A percentile compares a stretch with the other conserved stretches of the same genome.
Conservation (phyloP, 768 basidiomycete genomes). For the Suillus lakei region DNA sequence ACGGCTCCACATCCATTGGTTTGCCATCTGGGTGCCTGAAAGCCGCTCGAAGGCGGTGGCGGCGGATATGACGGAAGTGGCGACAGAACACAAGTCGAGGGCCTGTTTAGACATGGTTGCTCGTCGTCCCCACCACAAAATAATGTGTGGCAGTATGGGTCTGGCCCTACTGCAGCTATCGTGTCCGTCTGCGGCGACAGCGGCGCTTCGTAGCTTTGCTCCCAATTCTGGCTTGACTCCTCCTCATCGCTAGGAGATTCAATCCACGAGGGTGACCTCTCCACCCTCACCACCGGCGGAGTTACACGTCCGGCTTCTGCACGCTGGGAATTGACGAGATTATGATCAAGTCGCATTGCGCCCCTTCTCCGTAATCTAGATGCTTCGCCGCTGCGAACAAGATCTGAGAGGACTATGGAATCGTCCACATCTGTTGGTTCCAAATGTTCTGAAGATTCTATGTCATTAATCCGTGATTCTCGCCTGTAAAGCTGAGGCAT, state of each 20-base stretch:
- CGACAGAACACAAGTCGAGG: conserved; percentile 37
- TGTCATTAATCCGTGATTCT: conserved; percentile 12
- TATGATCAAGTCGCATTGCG: conserved; percentile 67
- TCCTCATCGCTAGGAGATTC: conserved; percentile 35
- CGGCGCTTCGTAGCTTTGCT: conserved; percentile 36
- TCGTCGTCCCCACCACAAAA: conserved; percentile 46
- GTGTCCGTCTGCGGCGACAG: conserved; percentile 27
- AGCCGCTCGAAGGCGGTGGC: conserved; percentile 24
- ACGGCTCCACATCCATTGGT: conserved; percentile 69
- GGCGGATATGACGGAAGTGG: conserved; percentile 41
- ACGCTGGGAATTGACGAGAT: conserved; percentile 31
- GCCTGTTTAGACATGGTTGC: conserved; percentile 11
- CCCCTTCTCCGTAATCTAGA: conserved; percentile 75
- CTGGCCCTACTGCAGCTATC: conserved; percentile 21
- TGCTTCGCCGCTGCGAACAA: conserved; percentile 75
- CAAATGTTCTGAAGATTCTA: conserved; percentile 21
- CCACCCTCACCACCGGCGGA: conserved; percentile 32
- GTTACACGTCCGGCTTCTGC: conserved; percentile 28
- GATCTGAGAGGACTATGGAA: conserved; percentile 72
- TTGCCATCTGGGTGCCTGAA: conserved; percentile 17
- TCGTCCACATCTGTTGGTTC: conserved; percentile 61
- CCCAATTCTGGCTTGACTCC: conserved; percentile 38
- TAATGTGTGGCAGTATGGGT: conserved; percentile 38
- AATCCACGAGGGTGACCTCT: conserved; percentile 38
- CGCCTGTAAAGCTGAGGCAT: conserved; percentile 39